phyloP scores from a whole-genome alignment of 208 protist species.

The Jaenimonas drosophilae region DNA sequence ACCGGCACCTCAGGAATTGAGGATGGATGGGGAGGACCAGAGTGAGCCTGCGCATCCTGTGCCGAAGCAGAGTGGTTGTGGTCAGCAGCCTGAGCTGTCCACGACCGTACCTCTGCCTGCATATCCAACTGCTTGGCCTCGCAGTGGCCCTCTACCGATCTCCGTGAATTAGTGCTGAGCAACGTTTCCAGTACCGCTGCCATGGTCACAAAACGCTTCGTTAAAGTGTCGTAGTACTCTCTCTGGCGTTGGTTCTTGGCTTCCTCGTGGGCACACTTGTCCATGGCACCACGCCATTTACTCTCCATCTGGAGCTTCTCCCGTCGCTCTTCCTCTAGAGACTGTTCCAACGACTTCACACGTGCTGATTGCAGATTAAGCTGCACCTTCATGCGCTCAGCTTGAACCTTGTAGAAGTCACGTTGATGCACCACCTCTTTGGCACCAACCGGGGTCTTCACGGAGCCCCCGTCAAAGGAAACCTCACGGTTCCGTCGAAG shows the following conservation, averaged over 20 bases:
- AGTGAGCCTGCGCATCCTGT: too few species aligned
- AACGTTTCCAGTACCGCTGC: constrained; percentile 32
- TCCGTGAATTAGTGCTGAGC: not conserved
- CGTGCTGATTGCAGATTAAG: constrained; percentile 10
- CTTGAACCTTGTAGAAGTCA: constrained; percentile 61
- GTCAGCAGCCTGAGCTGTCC: too few species aligned
- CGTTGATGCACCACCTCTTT: constrained; percentile 30
- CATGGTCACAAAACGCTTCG: constrained; percentile 22
- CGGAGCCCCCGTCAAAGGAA: not conserved
- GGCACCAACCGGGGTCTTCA: constrained; percentile 1
- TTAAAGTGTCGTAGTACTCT: constrained; percentile 28
- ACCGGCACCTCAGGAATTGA: too few species aligned
- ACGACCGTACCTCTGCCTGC: too few species aligned
- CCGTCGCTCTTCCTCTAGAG: constrained; percentile 20
- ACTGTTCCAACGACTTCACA: constrained; percentile 11
- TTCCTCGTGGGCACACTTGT: constrained; percentile 23
- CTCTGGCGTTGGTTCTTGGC: constrained; percentile 5
- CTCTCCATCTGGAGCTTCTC: constrained; percentile 12
- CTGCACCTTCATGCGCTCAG: constrained; percentile 17
- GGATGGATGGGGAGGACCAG: too few species aligned
- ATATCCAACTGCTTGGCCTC: too few species aligned
- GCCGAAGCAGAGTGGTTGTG: too few species aligned
- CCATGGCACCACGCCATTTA: constrained; percentile 21
- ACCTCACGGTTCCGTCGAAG: not conserved
- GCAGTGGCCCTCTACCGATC: too few species aligned